A percentile compares a stretch with the other conserved stretches of the same genome.
phyloP scores from a whole-genome alignment of 1,284 basidiomycete genomes.

The Fistulina hepatica region DNA sequence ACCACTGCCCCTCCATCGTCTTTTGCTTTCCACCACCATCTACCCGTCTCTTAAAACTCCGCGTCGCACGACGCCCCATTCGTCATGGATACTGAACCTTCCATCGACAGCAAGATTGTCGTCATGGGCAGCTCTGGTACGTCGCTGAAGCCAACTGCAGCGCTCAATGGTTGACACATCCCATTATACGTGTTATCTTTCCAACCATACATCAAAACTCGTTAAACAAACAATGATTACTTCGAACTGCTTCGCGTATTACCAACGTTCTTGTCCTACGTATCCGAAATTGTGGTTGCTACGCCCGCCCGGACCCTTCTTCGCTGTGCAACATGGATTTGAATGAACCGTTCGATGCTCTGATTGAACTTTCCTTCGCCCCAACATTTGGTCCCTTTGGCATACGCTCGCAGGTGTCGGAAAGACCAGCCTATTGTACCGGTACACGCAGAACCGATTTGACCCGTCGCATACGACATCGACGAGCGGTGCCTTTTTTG shows the following conservation, averaged over 20 bases:
- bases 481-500: conserved; percentile 91
- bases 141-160: conserved; percentile 15
- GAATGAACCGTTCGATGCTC: too few relatives aligned
- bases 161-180: too few relatives aligned
- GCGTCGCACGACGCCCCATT: too few relatives aligned
- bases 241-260: conserved; percentile 6
- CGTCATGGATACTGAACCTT: too few relatives aligned
- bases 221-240: neutral
- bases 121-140: conserved; percentile 90
- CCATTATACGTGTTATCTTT: too few relatives aligned
- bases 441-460: conserved; percentile 89
- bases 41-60: too few relatives aligned
- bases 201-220: too few relatives aligned
- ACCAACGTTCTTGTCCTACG: conserved; percentile 6
- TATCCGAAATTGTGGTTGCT: neutral
- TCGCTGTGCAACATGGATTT: too few relatives aligned
- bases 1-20: too few relatives aligned
- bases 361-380: too few relatives aligned
- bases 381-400: conserved; percentile 6
- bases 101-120: conserved; percentile 94
- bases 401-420: conserved; percentile 58
- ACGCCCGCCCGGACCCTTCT: neutral
- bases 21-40: too few relatives aligned
- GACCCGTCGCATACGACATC: conserved; percentile 79
- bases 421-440: conserved; percentile 88